phyloP scores from a whole-genome alignment of 1,284 basidiomycete species.

The Anthracocystis walkeri region DNA sequence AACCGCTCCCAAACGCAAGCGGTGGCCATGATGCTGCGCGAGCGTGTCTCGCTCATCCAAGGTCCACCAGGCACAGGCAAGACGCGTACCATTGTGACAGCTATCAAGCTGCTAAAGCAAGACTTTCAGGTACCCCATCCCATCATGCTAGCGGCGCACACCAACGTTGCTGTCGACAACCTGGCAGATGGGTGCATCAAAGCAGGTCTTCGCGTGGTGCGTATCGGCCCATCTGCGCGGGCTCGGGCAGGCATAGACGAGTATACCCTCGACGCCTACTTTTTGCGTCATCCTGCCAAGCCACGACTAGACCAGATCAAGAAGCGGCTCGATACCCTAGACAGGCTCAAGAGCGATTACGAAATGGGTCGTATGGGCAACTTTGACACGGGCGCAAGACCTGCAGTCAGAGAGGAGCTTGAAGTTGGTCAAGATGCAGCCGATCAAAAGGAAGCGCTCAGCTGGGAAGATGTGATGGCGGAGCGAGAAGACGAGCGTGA shows the following conservation, averaged over 20 bases:
- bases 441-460: conserved; percentile 11
- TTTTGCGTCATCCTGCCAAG: conserved; percentile 77
- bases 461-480: conserved; percentile 45
- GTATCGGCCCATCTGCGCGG: conserved; percentile 76
- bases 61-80: conserved; percentile 97
- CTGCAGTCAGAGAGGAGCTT: conserved; percentile 66
- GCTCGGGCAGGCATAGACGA: conserved; percentile 75
- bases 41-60: conserved; percentile 84
- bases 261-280: conserved; percentile 78
- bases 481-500: conserved; percentile 27
- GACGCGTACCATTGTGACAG: conserved; percentile 88
- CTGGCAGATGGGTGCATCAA: conserved; percentile 77
- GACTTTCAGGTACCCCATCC: conserved; percentile 87
- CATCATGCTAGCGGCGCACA: conserved; percentile 88
- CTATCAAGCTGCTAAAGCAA: conserved; percentile 84
- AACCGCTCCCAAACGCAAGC: conserved; percentile 85
- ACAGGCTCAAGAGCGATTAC: conserved; percentile 43
- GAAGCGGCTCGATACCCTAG: conserved; percentile 33
- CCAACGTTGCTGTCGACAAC: conserved; percentile 94
- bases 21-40: conserved; percentile 85
- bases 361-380: conserved; percentile 24
- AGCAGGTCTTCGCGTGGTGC: conserved; percentile 79
- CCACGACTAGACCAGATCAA: conserved; percentile 70
- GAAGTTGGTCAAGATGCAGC: conserved; percentile 4
- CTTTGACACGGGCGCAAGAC: background rate